A percentile compares a stretch with the other conserved stretches of the same genome.
phyloP scores from a whole-genome alignment of 129 eudicot genomes.

The Flaveria linearis region DNA sequence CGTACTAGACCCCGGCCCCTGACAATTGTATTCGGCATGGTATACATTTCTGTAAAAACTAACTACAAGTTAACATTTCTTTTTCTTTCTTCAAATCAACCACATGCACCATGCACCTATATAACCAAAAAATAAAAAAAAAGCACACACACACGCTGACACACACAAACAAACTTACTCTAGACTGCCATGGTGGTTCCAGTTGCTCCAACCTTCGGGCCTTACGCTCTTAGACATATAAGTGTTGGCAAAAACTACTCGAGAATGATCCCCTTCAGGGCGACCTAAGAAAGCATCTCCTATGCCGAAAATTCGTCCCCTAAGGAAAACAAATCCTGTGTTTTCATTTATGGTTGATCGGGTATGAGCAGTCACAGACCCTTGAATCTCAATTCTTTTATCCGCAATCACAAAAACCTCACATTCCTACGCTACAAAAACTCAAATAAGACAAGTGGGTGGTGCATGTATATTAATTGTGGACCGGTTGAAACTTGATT shows the following conservation, averaged over 20 bases:
- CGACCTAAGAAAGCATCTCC: constrained; percentile 71
- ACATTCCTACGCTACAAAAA: constrained; percentile 46
- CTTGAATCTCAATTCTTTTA: constrained; percentile 53
- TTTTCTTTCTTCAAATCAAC: neutral
- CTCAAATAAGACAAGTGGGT: too few species aligned
- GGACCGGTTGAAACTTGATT: too few species aligned
- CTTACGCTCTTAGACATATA: constrained; percentile 61
- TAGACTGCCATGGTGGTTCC: constrained; percentile 58
- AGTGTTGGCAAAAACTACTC: constrained; percentile 76
- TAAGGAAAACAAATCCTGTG: constrained; percentile 68
- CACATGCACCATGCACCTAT: too few species aligned
- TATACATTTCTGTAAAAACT: constrained; percentile 49
- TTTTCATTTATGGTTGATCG: constrained; percentile 45
- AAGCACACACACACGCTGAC: too few species aligned
- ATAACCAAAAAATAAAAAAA: too few species aligned
- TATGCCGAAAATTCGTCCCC: constrained; percentile 58
- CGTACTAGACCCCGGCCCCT: constrained; percentile 70
- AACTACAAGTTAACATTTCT: too few species aligned
- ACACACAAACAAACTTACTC: constrained; percentile 44
- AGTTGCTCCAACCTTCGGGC: constrained; percentile 78
- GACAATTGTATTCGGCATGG: constrained; percentile 69
- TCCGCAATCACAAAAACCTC: constrained; percentile 77
- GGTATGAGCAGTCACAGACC: constrained; percentile 69
- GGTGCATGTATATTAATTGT: too few species aligned
- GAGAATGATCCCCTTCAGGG: constrained; percentile 62